phyloP scores from a whole-genome alignment of 2,329 filamentous ascomycete species.

The Biscogniauxia marginata region DNA sequence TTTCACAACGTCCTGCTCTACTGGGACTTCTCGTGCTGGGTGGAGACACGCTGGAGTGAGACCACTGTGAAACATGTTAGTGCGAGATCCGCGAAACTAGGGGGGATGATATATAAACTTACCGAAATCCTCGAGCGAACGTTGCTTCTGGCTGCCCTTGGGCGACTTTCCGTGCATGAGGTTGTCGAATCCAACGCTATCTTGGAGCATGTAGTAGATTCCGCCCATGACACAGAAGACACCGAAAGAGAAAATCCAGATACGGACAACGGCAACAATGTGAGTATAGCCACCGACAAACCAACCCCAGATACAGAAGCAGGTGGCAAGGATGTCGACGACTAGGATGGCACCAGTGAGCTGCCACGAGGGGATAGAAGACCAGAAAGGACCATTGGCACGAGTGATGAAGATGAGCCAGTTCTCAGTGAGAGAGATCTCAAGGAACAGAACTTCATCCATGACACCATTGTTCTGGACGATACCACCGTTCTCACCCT shows the following conservation, averaged over 20 bases:
- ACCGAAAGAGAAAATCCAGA: constrained; percentile 90
- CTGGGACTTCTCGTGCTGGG: constrained; percentile 85
- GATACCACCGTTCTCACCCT: constrained; percentile 69
- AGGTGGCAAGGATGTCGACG: constrained; percentile 80
- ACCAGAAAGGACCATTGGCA: constrained; percentile 91
- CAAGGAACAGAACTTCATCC: constrained; percentile 81
- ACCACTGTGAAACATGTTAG: constrained; percentile 67
- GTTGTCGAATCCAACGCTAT: constrained; percentile 81
- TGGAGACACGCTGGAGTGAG: constrained; percentile 85
- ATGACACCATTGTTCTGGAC: constrained; percentile 84
- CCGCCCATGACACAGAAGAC: constrained; percentile 79
- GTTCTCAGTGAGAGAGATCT: constrained; percentile 89
- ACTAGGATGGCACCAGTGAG: constrained; percentile 73
- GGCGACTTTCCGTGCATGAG: constrained; percentile 88
- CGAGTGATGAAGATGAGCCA: constrained; percentile 97
- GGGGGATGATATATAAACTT: constrained; percentile 42
- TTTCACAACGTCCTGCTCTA: constrained; percentile 41
- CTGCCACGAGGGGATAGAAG: constrained; percentile 84
- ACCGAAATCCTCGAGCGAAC: constrained; percentile 87
- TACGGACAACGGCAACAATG: constrained; percentile 81
- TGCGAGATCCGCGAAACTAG: constrained; percentile 7
- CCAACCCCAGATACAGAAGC: constrained; percentile 84
- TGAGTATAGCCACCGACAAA: constrained; percentile 70
- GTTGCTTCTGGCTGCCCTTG: constrained; percentile 79
- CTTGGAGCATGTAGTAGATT: constrained; percentile 77